Base-by-base conservation (phyloP, 2,329 filamentous ascomycete species). In the Penicillium janthinellum region DNA sequence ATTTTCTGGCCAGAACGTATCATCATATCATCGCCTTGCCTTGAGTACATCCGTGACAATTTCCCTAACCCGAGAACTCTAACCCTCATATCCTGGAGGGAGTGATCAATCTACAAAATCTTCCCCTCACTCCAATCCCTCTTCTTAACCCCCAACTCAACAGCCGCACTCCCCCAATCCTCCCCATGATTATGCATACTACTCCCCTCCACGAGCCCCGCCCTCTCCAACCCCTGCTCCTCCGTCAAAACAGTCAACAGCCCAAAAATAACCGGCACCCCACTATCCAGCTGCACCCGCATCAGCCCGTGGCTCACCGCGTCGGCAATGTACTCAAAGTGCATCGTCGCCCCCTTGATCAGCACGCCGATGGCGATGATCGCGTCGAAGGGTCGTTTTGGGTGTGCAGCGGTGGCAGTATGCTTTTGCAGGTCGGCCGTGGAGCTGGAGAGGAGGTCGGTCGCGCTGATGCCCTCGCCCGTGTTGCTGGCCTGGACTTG, bases 291-390 rank as follows among this genome's bases (percentile, higher is more conserved):
- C 77, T 96, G 92, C 60, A 98, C 88, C 65, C 91, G 88, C 95
- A 99, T 99, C 62, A 99, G 83, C 6, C 92, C 95, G 63, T 96
- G 91, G 59, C 88, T 92, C 6, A 96, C 92, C 42, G 91, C 87
- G 65, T 98, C 95, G 44, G 93, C 86, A 70, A 99, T 99, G 81
- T 99, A 98, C 80, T 99, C 95, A 73, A 99, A 99, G 80, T 99
- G 95, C 92, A 97, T 97, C 6, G 95, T 98, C 79, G 96, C 91
- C 75, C 95, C 95, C 82, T 99, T 99, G 81, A 99, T 97, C 62
- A 99, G 86, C 58, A 96, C 93, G 57, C 95, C 95, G 67, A 99
- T 90, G 55, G 95, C 92, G 67, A 99, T 93, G 64, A 99, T 88
- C 63, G 95, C 95, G 74, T 98, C 94, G 71, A 98, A 98, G 20